Percentiles rank a stretch among this genome's conserved stretches.
These are phyloP conservation scores for Solanum microdontum DNA, from an alignment of 257 asterid genomes.

Conservation along the genomic window DNA sequence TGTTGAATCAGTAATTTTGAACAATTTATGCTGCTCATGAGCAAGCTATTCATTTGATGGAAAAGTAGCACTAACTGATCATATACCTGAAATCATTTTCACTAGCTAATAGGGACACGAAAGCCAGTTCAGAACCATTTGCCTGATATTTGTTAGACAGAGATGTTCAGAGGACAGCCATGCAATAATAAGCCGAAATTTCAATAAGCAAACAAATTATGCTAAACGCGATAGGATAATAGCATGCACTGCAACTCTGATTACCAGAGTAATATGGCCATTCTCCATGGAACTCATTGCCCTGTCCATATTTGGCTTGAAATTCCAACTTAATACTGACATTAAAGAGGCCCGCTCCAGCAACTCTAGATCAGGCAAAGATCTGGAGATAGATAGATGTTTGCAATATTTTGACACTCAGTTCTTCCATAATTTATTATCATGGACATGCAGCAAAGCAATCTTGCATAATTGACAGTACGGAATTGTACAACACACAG, in stretches of 20 bases:
- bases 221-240: not conserved
- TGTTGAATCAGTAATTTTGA: not conserved
- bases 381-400: conserved; percentile 39
- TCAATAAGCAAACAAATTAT: not conserved
- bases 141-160: conserved; percentile 25
- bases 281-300: conserved; percentile 44
- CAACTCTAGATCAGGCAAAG: conserved; percentile 71
- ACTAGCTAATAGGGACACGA: conserved; percentile 50
- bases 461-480: not conserved
- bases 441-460: not conserved
- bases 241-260: not conserved
- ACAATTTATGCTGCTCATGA: conserved; percentile 8
- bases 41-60: not conserved
- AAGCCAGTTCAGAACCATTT: conserved; percentile 72
- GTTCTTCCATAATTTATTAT: not conserved
- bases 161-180: not conserved
- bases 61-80: conserved; percentile 4
- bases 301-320: conserved; percentile 67
- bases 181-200: not conserved
- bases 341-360: conserved; percentile 53
- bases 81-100: conserved; percentile 73
- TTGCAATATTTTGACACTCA: not conserved
- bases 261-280: conserved; percentile 66
- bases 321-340: conserved; percentile 68
- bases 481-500: not conserved